Base-by-base conservation (phyloP, 495 filamentous ascomycete species). In the Neurospora intermedia region DNA sequence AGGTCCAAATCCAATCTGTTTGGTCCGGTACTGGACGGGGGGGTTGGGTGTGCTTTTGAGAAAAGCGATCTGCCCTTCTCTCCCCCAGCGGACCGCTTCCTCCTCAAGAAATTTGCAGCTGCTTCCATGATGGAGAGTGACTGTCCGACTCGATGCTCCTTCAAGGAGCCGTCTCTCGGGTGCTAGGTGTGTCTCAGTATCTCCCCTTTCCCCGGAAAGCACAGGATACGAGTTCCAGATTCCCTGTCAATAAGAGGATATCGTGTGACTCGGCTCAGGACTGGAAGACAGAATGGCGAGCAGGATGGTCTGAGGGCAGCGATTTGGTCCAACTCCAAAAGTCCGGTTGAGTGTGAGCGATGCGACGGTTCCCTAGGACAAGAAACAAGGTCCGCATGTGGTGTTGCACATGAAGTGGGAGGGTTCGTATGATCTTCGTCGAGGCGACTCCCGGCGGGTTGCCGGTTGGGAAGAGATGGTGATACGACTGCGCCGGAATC, bases 31-130 rank as follows among this genome's bases (percentile, higher is more conserved):
- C 13, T 62, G 2, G 77, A 73, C 73, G 80, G 76, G 77, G 78
- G 78, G 23, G 76, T 74, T 35, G 79, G 80, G 42, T 81, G 77
- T 1, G 79, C 80, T 75, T 82, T 82, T 41, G 80, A 82, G 74
- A 79, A 82, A 39, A 79, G 80, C 71, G 80, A 82, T 71, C 77
- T 69, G 59, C 79, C 78, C 2, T 76, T 74, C 72, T 77, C 54
- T 4, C 54, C 54, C 15, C 54, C 54, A 1, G 54, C 54, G 6
- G 54, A 62, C 54, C 54, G 54, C 27, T 62, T 62, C 27, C 54
- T 62, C 54, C 54, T 62, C 27, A 62, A 35, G 54, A 62, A 62
- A 35, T 62, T 62, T 62, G 54, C 54, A 35, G 54, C 45, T 38
- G 74, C 70, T 54, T 74, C 77, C 79, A 80, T 80, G 76, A 74